These are phyloP conservation scores for Macrophomina pseudophaseolina DNA, from an alignment of 2,329 filamentous ascomycete genomes.

Conservation along the genomic window DNA sequence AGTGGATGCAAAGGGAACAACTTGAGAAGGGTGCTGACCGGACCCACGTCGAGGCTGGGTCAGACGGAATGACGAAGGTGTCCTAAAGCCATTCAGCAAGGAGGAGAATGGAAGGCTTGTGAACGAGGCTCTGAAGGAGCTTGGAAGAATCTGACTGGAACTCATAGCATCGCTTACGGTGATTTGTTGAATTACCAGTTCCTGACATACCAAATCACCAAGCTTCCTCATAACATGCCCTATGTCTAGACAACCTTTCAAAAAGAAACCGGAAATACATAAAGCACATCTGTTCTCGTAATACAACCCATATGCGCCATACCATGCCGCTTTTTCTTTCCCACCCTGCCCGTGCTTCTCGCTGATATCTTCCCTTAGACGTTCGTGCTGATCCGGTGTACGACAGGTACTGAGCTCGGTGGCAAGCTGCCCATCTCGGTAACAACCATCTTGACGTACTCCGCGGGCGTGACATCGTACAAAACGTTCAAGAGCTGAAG, in stretches of 20 bases:
- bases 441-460: slow-evolving; percentile 85
- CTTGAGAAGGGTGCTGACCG: no score
- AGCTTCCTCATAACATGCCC: neutral
- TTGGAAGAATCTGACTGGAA: no score
- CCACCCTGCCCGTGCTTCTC: neutral
- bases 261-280: slow-evolving; percentile 3
- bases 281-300: neutral
- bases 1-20: no score
- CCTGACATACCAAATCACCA: neutral
- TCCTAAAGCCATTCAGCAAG: no score
- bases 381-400: slow-evolving; percentile 61
- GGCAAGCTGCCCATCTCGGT: slow-evolving; percentile 89
- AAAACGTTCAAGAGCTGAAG: slow-evolving; percentile 74
- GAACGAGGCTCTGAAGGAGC: no score
- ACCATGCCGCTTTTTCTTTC: slow-evolving; percentile 20
- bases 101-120: no score
- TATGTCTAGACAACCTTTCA: neutral
- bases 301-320: slow-evolving; percentile 13
- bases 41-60: no score
- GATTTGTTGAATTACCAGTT: neutral
- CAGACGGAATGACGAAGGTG: no score
- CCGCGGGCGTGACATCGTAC: slow-evolving; percentile 89
- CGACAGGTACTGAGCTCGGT: slow-evolving; percentile 80
- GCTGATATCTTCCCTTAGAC: neutral
- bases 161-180: no score